Percentiles rank a stretch among this genome's conserved stretches.
phyloP scores from a whole-genome alignment of 208 protist species.

The Trypanosoma platydactyli region DNA sequence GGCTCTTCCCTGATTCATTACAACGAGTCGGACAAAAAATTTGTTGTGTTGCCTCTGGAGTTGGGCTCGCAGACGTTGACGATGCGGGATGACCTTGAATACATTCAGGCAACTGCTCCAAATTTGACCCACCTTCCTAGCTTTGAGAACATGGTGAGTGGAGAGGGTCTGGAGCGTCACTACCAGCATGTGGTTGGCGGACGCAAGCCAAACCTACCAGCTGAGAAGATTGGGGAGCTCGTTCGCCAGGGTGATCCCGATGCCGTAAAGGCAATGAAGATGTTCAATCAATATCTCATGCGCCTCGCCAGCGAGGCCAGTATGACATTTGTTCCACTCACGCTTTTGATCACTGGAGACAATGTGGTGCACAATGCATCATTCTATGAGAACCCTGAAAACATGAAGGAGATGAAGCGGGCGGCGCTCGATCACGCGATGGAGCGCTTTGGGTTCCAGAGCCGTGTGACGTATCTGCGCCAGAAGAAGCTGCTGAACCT shows the following conservation, averaged over 20 bases:
- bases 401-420: conserved; percentile 28
- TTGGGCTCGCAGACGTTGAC: conserved; percentile 42
- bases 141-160: conserved; percentile 50
- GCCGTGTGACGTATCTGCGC: conserved; percentile 59
- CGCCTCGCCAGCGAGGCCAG: conserved; percentile 40
- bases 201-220: conserved; percentile 22
- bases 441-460: conserved; percentile 55
- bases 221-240: conserved; percentile 47
- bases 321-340: conserved; percentile 67
- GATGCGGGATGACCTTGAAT: conserved; percentile 17
- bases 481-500: conserved; percentile 68
- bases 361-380: conserved; percentile 63
- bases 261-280: conserved; percentile 52
- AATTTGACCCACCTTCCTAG: conserved; percentile 28
- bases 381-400: conserved; percentile 47
- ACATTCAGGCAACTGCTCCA: conserved; percentile 9
- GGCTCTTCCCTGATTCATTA: conserved; percentile 67
- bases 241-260: conserved; percentile 45
- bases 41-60: conserved; percentile 58
- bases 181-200: conserved; percentile 29
- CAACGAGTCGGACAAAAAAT: conserved; percentile 28
- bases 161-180: conserved; percentile 49
- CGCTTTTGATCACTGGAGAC: conserved; percentile 62
- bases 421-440: conserved; percentile 61
- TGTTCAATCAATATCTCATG: conserved; percentile 55